Base-by-base conservation (phyloP, 75 land plant species). In the Picea sitchensis region DNA sequence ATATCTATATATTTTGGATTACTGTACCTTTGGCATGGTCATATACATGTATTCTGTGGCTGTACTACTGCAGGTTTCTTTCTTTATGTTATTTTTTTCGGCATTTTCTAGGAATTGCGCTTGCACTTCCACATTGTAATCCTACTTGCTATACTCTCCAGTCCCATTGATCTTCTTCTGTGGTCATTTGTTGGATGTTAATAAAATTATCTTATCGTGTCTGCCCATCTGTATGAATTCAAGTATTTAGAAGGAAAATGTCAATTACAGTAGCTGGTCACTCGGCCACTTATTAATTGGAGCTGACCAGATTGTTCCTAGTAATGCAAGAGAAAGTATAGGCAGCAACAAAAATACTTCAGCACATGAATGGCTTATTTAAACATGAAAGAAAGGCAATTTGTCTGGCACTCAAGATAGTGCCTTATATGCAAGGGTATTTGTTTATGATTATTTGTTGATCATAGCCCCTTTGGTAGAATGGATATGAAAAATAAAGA, bases 221-320 rank as follows among this genome's bases (percentile, higher is more conserved):
- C 14, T 71, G 73, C 8, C n/a, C 23, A 41, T 71, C 8, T 44
- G 3, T 41, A 41, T 71, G 73, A 30, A 41, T 44, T 41, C 73
- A 71, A 54, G 73, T 71, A 47, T 71, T 71, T 8, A 21, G 7
- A 71, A 71, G 54, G 73, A 71, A 71, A 71, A 71, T 71, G 23
- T 71, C 47, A 71, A 41, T 41, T 20, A 20, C 21, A 41, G 73
- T 71, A 41, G 9, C 73, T 18, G 47, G 23, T 6, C 38, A 71
- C 51, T 71, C 41, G 0, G 47, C n/a, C 65, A 64, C 23, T 6
- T 5, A 21, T 34, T 64, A 64, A 26, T 64, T 64, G 65, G 30
- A 64, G 65, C 3, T 1, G 2, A 64, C 32, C 23, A 64, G 31
- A 64, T 64, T 30, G 8, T 20, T 44, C 54, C 21, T 38, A 6